A percentile compares a stretch with the other conserved stretches of the same genome.
phyloP scores from a whole-genome alignment of 768 basidiomycete genomes.

The Chalciporus pseudorubinellus region DNA sequence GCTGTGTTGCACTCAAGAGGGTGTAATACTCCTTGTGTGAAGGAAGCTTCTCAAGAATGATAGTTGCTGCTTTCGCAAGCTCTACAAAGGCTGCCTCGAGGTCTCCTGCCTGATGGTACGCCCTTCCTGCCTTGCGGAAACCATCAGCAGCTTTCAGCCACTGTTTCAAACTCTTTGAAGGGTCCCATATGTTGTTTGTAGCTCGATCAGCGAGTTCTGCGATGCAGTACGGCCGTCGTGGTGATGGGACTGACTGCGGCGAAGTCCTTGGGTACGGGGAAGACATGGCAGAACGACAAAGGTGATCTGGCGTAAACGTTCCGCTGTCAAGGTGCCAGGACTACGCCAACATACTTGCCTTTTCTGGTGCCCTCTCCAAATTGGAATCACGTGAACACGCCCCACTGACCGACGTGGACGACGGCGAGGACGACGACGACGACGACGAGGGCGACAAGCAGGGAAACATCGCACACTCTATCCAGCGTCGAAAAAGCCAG shows the following conservation, averaged over 20 bases:
- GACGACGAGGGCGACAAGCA: neutral
- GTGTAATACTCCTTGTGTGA: slow-evolving; percentile 62
- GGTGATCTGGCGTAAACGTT: neutral
- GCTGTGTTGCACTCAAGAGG: slow-evolving; percentile 54
- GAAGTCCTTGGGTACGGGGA: slow-evolving; percentile 8
- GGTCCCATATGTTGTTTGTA: slow-evolving; percentile 54
- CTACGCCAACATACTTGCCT: slow-evolving; percentile 9
- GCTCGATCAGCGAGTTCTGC: slow-evolving; percentile 65
- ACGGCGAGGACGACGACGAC: slow-evolving; percentile 14
- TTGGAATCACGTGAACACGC: neutral
- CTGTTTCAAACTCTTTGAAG: slow-evolving; percentile 57
- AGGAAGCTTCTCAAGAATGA: slow-evolving; percentile 79
- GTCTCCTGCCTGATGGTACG: slow-evolving; percentile 47
- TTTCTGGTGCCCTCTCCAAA: neutral
- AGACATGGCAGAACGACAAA: slow-evolving; percentile 14
- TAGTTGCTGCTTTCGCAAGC: slow-evolving; percentile 69
- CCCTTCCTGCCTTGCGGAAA: slow-evolving; percentile 55
- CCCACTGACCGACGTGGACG: neutral
- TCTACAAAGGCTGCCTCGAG: slow-evolving; percentile 71
- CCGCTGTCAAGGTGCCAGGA: neutral
- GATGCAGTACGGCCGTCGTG: slow-evolving; percentile 55
- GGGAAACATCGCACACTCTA: neutral
- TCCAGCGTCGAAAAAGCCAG: no score
- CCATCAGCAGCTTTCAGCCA: slow-evolving; percentile 66
- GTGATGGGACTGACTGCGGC: slow-evolving; percentile 5